Base-by-base conservation (phyloP, 2,329 filamentous ascomycete species). In the Aulographum hederae region DNA sequence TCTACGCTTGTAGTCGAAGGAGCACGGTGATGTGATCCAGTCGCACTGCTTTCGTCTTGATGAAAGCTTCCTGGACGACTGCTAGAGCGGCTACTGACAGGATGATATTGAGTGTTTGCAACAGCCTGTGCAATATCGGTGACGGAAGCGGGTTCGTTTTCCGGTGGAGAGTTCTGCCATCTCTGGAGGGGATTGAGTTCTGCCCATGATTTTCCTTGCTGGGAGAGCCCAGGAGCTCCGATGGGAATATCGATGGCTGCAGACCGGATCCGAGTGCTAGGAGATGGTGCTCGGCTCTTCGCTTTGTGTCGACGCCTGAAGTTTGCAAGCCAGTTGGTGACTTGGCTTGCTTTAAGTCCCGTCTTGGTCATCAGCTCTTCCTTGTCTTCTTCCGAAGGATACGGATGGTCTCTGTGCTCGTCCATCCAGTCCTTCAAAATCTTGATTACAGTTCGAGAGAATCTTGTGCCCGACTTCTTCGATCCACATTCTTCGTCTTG, bases 281-380 rank as follows among this genome's bases (percentile, higher is more conserved):
- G 78, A 4, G 80, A 85, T 13, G 66, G 70, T 18, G 69, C 72
- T 39, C 75, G 65, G 29, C 70, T 71, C 2, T 69, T 61, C 30
- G 78, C 72, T 57, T 92, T 93, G 43, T 79, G 75, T 38, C 84
- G 68, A 34, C 84, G 71, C 27, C 84, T 73, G 35, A 82, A 82
- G 52, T 93, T 93, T 36, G 84, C 84, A 29, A 93, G 69, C 84
- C 84, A 93, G 49, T 91, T 92, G 8, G 75, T 76, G 43, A 93
- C 86, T 46, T 94, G 85, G 11, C 67, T 77, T 44, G 80, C 72
- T 49, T 72, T 84, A 26, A 94, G 62, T 5, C 82, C 81, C 1
- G 84, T 93, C 43, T 78, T 68, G 29, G 68, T 65, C 51, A 82
- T 77, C 17, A 94, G 61, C 38, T 71, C 67, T 41, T 84, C 78